Base-by-base conservation (phyloP, 225 moss, liverwort and hornwort species). In the Sphagnum contortum region DNA sequence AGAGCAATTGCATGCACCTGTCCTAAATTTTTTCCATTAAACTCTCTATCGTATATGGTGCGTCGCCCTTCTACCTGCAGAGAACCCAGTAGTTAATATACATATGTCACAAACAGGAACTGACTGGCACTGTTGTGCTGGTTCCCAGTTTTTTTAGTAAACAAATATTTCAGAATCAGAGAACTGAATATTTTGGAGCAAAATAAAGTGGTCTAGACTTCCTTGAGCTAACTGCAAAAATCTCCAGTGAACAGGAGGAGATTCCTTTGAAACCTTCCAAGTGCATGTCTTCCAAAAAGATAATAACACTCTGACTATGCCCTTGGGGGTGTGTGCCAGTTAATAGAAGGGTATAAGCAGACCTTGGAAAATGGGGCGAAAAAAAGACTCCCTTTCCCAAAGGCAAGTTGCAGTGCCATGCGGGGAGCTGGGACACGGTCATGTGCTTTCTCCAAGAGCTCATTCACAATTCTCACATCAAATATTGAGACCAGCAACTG, bases 401-500 rank as follows among this genome's bases (percentile, higher is more conserved):
- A 81, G 7, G 73, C 74, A 59, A 74, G 71, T 69, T 77, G 73
- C 60, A 81, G 59, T 29, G 77, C 74, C 48, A 68, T 61, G 5
- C 71, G 57, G 59, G 66, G 49, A 29, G 71, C 59, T 64, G 68
- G 64, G 6, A 77, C 71, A 48, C 81, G 70, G 70, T 77, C 81
- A 48, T 71, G 74, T 6, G 81, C 81, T 0, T 61, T 68, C 60
- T 71, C 65, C 55, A 81, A 55, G 57, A 77, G n/a, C 50, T 64
- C 68, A 52, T 71, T 71, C 62, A 74, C 57, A 7, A 74, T 47
- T 9, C 58, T 47, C 3, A 56, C 48, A 55, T 68, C 71, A 45
- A 47, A 74, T 10, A 81, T 45, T 52, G 81, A 81, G 50, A 81
- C 81, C 52, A 81, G 70, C 47, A 77, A 64, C 68, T 71, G 60